Evolutionary conservation across 805 yeast genomes (phyloP).

Genomic region (Pichia thaimueangensis): DNA sequence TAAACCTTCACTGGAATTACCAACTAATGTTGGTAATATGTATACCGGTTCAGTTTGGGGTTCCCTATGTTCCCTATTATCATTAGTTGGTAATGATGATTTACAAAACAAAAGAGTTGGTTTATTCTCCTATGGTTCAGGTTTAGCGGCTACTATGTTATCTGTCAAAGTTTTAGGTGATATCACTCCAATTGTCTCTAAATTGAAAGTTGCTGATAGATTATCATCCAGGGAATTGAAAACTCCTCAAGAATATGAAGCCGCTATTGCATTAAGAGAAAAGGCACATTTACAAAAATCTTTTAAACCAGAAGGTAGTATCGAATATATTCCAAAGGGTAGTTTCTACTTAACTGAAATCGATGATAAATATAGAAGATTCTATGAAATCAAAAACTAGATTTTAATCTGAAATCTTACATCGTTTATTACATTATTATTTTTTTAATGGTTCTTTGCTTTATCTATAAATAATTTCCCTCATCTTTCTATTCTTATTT

Average conservation of each 20-base stretch:
- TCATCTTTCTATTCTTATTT: not conserved
- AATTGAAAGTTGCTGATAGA: slow-evolving; percentile 60
- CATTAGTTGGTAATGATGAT: slow-evolving; percentile 64
- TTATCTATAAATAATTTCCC: too few species aligned
- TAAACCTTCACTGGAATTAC: slow-evolving; percentile 72
- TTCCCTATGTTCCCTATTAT: slow-evolving; percentile 74
- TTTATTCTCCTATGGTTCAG: slow-evolving; percentile 95
- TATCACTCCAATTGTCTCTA: slow-evolving; percentile 55
- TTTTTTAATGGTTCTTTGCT: slow-evolving; percentile 3
- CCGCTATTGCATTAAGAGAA: slow-evolving; percentile 80
- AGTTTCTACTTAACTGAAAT: slow-evolving; percentile 77
- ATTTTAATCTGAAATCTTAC: not conserved
- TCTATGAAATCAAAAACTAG: slow-evolving; percentile 63
- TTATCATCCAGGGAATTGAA: slow-evolving; percentile 58
- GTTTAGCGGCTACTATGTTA: slow-evolving; percentile 87
- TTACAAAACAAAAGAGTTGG: slow-evolving; percentile 84
- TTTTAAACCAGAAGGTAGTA: slow-evolving; percentile 72
- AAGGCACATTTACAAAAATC: slow-evolving; percentile 76
- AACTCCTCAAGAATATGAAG: slow-evolving; percentile 78
- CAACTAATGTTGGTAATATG: slow-evolving; percentile 98
- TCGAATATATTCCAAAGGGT: slow-evolving; percentile 66
- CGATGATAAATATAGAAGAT: slow-evolving; percentile 86
- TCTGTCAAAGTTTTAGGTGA: slow-evolving; percentile 80
- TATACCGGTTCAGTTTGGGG: slow-evolving; percentile 93
- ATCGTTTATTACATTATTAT: not conserved